Conservation (phyloP, 495 filamentous ascomycete genomes). For the Thermothielavioides terrestris region DNA sequence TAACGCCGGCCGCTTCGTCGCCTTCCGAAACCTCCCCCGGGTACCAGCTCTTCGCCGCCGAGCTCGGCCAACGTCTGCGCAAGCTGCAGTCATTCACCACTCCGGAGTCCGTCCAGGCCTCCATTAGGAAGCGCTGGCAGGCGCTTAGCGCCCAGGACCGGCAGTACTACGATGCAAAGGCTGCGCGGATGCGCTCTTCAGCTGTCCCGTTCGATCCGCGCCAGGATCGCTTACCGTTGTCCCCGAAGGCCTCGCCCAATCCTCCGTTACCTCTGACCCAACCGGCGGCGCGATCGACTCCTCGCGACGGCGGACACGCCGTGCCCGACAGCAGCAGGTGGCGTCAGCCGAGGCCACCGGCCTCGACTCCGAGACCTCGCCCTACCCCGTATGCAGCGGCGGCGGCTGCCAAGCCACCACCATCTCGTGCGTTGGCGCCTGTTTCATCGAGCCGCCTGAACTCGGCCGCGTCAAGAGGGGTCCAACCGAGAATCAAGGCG, state of each 20-base stretch:
- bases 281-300: background rate
- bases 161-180: background rate
- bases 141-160: background rate
- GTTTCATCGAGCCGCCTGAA: slow-evolving; percentile 2
- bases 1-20: too few species aligned
- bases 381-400: too few species aligned
- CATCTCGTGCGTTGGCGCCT: background rate
- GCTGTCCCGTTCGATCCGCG: background rate
- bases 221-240: background rate
- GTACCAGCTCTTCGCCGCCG: background rate
- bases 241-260: background rate
- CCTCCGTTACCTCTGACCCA: background rate
- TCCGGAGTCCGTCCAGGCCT: background rate
- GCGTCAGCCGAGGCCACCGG: background rate
- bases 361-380: background rate
- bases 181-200: background rate
- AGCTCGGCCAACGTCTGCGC: background rate
- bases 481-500: background rate
- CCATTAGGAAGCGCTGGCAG: background rate
- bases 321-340: background rate
- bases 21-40: background rate
- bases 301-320: background rate
- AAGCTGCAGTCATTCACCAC: background rate
- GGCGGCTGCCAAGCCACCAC: background rate
- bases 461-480: background rate